Base-by-base conservation (phyloP, 228 moss, liverwort and hornwort species). In the Sphagnum magellanicum region DNA sequence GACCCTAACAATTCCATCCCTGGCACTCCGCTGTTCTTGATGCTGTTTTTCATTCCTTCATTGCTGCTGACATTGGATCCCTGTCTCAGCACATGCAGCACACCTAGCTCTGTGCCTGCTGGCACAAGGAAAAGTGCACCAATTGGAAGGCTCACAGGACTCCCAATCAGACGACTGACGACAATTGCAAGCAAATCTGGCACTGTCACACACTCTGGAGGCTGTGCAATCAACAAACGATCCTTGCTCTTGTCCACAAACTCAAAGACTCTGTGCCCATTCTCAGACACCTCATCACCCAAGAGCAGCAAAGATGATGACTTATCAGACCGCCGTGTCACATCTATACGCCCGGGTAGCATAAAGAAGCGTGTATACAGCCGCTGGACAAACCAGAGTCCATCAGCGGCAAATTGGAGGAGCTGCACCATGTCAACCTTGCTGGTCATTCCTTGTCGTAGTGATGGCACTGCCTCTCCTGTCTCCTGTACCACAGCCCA, bases 351-450 rank as follows among this genome's bases (percentile, higher is more conserved):
- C 49, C 78, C 78, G 52, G 88, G 93, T 51, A 90, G 74, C 74
- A 93, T 77, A 70, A 88, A 85, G 60, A 90, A 93, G 17, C 87
- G 79, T 15, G 93, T 90, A 68, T 88, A 87, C 48, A 93, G 74
- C 4, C 79, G 82, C 58, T 75, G 81, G 8, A 93, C 90, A 76
- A 93, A 93, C 88, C 87, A 79, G 51, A 93, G 78, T 11, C 88
- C 89, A 69, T 90, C 82, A 65, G 87, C 88, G 65, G 89, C 90
- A 79, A 81, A 85, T 59, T 74, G 61, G 15, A 90, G 72, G 48
- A 66, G 72, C 60, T 73, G 76, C 51, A 81, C 74, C 50, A 87
- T 76, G 17, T 85, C 75, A 46, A 89, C 83, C 82, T 81, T 88
- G 60, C 74, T 87, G 8, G 55, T 55, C 59, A 77, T 66, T 63